Evolutionary conservation across 192 early-diverging fungal species (phyloP), one percentile per base, ranked within the genome.

Genomic region (Linnemannia hyalina): DNA sequence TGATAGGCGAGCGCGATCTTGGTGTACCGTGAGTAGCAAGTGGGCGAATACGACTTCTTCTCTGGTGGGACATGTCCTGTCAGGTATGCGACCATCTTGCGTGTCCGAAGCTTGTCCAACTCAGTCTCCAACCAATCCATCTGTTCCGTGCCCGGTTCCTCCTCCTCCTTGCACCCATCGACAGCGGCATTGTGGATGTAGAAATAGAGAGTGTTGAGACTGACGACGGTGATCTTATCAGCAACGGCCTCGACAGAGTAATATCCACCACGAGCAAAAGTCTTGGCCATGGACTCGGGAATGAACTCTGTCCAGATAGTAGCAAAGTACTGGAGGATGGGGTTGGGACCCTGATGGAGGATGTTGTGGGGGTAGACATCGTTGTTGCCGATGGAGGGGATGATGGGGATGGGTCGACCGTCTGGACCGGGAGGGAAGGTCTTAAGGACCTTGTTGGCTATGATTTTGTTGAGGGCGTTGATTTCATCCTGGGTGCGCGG

Each of bases 351-450:
- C 1, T 81, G 88, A 0, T 82, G 68, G 55, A 94, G 77, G 32
- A 90, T 89, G 79, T 95, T 95, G 74, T 94, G 93, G 7, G 93
- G 94, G 52, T 89, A 90, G 7, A 95, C 81, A 70, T 95, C 94
- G 78, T 95, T 95, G 90, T 95, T 95, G 36, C 94, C 94, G 41
- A 92, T 77, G 6, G 89, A 82, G 13, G 90, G 91, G n/a, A 92
- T 86, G 15, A 92, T 81, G 5, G 91, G 91, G 23, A 89, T 49
- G 4, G 74, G 32, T 9, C 60, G 44, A 38, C 80, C 77, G 35
- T 26, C 18, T 44, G 75, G 20, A 5, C 18, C 32, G 18, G 75
- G 70, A 11, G 86, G 86, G 78, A 94, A 95, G 1, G 90, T 81
- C 1, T 76, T 38, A 3, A 81, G 80, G 77, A 94, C 71, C 26